Conservation (phyloP, 2,329 filamentous ascomycete genomes). For the Cercospora sesami region DNA sequence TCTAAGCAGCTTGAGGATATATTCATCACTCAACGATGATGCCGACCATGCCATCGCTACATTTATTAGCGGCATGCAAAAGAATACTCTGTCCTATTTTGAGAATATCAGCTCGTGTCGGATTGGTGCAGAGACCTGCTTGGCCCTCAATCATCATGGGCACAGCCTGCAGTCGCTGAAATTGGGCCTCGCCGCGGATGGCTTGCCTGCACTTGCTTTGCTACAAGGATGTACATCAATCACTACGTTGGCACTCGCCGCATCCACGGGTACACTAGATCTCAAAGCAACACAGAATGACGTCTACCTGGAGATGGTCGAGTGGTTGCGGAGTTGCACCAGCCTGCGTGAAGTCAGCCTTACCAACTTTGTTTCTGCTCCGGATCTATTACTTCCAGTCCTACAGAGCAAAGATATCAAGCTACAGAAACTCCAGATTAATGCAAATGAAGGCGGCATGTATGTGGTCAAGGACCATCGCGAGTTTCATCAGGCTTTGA, state of each 20-base stretch:
- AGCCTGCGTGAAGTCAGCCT: slow-evolving; percentile 54
- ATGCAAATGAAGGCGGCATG: slow-evolving; percentile 40
- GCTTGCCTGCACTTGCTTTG: slow-evolving; percentile 51
- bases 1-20: slow-evolving; percentile 63
- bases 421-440: slow-evolving; percentile 52
- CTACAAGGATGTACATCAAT: slow-evolving; percentile 54
- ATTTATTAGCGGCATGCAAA: slow-evolving; percentile 44
- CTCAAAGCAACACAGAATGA: slow-evolving; percentile 56
- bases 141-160: slow-evolving; percentile 54
- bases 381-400: slow-evolving; percentile 55
- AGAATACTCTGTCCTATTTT: slow-evolving; percentile 60
- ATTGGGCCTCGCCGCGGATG: slow-evolving; percentile 52
- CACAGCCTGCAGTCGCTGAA: slow-evolving; percentile 57
- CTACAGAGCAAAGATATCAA: slow-evolving; percentile 49
- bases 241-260: slow-evolving; percentile 52
- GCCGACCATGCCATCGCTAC: slow-evolving; percentile 47
- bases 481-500: slow-evolving; percentile 55
- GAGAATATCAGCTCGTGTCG: slow-evolving; percentile 58
- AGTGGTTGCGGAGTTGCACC: slow-evolving; percentile 58
- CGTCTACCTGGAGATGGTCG: slow-evolving; percentile 52
- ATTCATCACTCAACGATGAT: slow-evolving; percentile 47
- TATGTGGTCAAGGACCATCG: slow-evolving; percentile 53
- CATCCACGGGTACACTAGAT: slow-evolving; percentile 46
- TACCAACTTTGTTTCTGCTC: slow-evolving; percentile 53
- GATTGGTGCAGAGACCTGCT: slow-evolving; percentile 57